A percentile compares a stretch with the other conserved stretches of the same genome.
phyloP scores from a whole-genome alignment of 129 eudicot species.

The Flaveria brownii region DNA sequence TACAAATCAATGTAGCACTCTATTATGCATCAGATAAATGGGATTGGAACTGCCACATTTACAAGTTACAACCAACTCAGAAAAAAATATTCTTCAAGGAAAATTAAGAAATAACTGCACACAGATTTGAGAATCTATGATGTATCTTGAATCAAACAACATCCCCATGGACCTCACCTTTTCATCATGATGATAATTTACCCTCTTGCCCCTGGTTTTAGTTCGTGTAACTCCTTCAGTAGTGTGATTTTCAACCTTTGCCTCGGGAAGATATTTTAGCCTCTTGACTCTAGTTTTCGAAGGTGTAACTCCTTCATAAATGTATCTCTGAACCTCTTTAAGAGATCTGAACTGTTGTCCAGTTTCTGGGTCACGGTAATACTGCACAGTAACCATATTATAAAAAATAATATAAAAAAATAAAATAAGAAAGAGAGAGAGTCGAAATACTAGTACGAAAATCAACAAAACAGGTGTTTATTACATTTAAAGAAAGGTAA shows the following conservation, averaged over 20 bases:
- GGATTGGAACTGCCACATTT: neutral
- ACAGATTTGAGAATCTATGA: conserved; percentile 3
- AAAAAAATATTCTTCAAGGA: conserved; percentile 4
- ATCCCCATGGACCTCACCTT: conserved; percentile 18
- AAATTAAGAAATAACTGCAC: neutral
- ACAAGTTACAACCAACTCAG: conserved; percentile 7
- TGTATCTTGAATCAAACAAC: conserved; percentile 16
- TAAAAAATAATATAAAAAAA: neutral
- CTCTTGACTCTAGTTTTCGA: conserved; percentile 14
- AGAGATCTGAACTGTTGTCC: conserved; percentile 69
- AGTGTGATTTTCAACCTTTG: conserved; percentile 50
- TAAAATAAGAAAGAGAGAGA: neutral
- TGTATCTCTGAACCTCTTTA: conserved; percentile 58
- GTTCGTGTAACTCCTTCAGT: conserved; percentile 48
- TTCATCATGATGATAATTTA: conserved; percentile 21
- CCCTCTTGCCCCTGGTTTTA: conserved; percentile 18
- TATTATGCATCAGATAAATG: neutral
- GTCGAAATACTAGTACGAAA: neutral
- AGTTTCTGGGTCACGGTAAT: conserved; percentile 75
- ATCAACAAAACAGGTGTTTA: neutral
- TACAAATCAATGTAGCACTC: neutral
- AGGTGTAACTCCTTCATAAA: conserved; percentile 51
- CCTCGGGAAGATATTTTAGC: conserved; percentile 19
- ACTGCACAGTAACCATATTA: conserved; percentile 44
- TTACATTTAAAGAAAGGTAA: neutral